These are phyloP conservation scores for Cinchona pubescens DNA, from an alignment of 257 asterid species.

Conservation along the genomic window DNA sequence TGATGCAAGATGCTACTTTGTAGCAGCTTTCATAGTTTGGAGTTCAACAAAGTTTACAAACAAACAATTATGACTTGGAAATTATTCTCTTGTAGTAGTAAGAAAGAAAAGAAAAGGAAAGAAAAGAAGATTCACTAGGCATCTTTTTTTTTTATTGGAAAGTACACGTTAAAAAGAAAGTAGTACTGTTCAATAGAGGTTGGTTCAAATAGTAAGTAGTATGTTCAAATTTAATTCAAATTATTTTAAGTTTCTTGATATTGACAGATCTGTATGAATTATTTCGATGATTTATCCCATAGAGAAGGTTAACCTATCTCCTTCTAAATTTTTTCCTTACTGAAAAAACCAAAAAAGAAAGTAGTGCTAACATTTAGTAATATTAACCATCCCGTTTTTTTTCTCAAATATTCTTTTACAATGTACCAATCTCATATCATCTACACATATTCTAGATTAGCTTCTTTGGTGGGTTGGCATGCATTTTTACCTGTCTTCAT, in stretches of 20 bases:
- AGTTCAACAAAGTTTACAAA: constrained; percentile 8
- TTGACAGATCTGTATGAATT: no score
- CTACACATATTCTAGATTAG: not conserved
- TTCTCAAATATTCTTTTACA: not conserved
- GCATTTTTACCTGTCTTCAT: not conserved
- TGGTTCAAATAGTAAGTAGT: no score
- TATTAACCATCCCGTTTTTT: not conserved
- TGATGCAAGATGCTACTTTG: constrained; percentile 1
- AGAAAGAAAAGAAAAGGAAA: not conserved
- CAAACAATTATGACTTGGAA: constrained; percentile 12
- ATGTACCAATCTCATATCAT: not conserved
- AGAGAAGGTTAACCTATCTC: no score
- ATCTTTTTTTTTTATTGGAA: constrained; percentile 10
- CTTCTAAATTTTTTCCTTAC: no score
- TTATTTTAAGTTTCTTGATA: no score
- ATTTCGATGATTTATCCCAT: no score
- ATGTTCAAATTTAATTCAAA: no score
- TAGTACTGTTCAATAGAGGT: no score
- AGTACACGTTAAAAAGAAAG: not conserved
- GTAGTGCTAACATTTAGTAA: no score
- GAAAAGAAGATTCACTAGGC: constrained; percentile 5
- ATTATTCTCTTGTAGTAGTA: not conserved
- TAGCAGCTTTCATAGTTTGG: constrained; percentile 10
- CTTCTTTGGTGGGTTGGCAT: constrained; percentile 9
- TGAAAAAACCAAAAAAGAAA: not conserved